A percentile compares a stretch with the other conserved stretches of the same genome.
These are phyloP conservation scores for Penicillium sp. DNA, from an alignment of 2,329 filamentous ascomycete genomes.

Conservation along the genomic window DNA sequence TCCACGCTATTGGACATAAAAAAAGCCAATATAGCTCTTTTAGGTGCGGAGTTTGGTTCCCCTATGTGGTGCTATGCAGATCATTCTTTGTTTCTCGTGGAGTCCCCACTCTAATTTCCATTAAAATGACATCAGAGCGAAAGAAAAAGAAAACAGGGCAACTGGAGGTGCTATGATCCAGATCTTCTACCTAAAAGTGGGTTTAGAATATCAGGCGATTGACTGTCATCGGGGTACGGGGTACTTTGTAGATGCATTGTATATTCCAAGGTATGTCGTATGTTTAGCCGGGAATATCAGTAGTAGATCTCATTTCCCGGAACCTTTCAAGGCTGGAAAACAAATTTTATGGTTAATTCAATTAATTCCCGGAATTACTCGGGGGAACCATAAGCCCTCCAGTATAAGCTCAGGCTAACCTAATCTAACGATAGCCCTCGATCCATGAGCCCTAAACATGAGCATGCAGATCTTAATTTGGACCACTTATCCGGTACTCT, in stretches of 20 bases:
- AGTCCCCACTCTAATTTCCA: conserved; percentile 1
- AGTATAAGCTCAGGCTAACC: not conserved
- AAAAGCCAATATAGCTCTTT: not conserved
- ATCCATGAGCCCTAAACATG: not conserved
- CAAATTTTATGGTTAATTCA: not conserved
- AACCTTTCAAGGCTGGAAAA: not conserved
- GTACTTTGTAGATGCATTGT: not conserved
- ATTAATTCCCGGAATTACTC: conserved; percentile 1
- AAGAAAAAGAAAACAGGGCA: not conserved
- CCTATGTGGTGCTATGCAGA: conserved; percentile 1
- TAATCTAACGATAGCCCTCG: not conserved
- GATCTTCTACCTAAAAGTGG: not conserved
- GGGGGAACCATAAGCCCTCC: not conserved
- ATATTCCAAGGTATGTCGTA: too few relatives aligned
- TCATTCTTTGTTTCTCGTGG: not conserved
- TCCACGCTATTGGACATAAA: not conserved
- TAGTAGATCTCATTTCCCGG: not conserved
- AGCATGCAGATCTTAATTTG: conserved; percentile 4
- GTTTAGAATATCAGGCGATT: not conserved
- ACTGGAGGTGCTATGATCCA: not conserved
- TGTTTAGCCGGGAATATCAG: too few relatives aligned
- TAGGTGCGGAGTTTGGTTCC: not conserved
- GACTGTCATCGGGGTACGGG: not conserved
- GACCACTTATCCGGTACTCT: not conserved
- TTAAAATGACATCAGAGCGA: not conserved